Percentiles rank a stretch among this genome's conserved stretches.
These are phyloP conservation scores for Lanmaoa rubissima DNA, from an alignment of 768 basidiomycete genomes.

Conservation along the genomic window DNA sequence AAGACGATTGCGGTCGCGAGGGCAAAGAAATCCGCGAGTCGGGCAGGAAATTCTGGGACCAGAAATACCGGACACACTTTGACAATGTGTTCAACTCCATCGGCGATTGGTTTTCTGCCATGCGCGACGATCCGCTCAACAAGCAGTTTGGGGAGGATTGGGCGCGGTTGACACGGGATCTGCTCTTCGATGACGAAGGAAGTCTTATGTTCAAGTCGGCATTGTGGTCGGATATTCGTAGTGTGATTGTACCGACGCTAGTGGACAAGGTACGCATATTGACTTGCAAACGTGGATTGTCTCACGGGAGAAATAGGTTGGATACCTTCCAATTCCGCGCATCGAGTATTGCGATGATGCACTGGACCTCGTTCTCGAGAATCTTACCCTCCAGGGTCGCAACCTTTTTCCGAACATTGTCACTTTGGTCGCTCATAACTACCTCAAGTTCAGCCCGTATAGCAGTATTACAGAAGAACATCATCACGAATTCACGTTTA, in stretches of 20 bases:
- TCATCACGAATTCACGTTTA: constrained; percentile 72
- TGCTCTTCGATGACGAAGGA: constrained; percentile 79
- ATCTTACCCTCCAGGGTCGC: constrained; percentile 81
- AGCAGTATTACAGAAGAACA: constrained; percentile 48
- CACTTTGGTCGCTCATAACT: constrained; percentile 75
- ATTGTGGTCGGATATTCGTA: constrained; percentile 85
- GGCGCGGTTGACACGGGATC: constrained; percentile 74
- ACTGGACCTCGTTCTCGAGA: constrained; percentile 90
- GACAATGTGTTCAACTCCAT: constrained; percentile 73
- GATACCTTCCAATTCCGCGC: constrained; percentile 87
- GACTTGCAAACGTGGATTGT: not conserved
- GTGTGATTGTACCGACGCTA: constrained; percentile 76
- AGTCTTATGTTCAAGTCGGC: constrained; percentile 84
- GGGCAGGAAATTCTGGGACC: constrained; percentile 77
- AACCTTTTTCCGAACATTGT: constrained; percentile 88
- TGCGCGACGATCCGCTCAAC: constrained; percentile 85
- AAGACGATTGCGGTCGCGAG: constrained; percentile 67
- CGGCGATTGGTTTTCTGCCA: constrained; percentile 77
- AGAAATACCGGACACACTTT: constrained; percentile 72
- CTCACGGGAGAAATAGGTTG: constrained; percentile 42
- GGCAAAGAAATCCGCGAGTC: constrained; percentile 62
- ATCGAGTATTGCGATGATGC: constrained; percentile 89
- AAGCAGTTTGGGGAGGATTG: constrained; percentile 79
- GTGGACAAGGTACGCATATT: constrained; percentile 59
- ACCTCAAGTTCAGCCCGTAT: constrained; percentile 84